Percentiles rank a stretch among this genome's conserved stretches.
Conservation (phyloP, 805 yeast genomes). For the Candida tammaniensis region DNA sequence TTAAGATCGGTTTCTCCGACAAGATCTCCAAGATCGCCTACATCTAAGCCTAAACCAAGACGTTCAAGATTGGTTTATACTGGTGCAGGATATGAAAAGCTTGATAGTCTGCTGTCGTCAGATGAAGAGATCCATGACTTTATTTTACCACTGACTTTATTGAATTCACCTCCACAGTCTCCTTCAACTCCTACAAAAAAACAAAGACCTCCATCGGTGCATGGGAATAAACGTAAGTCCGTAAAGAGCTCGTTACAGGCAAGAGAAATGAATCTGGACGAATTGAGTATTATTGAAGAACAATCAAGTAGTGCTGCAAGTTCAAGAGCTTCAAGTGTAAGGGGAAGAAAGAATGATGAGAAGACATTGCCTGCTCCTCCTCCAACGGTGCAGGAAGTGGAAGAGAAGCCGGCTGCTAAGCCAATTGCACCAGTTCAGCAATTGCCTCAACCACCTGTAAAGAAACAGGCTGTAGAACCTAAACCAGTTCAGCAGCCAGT, state of each 20-base stretch:
- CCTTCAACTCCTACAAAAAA: constrained; percentile 7
- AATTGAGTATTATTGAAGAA: constrained; percentile 43
- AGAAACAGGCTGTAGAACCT: no score
- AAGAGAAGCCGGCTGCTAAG: background rate
- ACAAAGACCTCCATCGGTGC: constrained; percentile 27
- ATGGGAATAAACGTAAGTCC: constrained; percentile 23
- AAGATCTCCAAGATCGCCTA: constrained; percentile 5
- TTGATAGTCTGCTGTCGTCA: constrained; percentile 21
- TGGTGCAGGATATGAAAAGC: constrained; percentile 35
- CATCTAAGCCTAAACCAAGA: constrained; percentile 3
- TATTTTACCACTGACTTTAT: background rate
- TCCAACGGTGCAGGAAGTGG: constrained; percentile 1
- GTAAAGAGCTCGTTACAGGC: constrained; percentile 20
- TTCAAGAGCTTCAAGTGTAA: constrained; percentile 31
- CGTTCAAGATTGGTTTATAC: constrained; percentile 22
- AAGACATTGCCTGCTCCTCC: constrained; percentile 14
- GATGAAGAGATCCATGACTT: constrained; percentile 14
- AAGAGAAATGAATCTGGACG: constrained; percentile 26
- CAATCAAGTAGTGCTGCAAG: constrained; percentile 22
- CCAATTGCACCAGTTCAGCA: background rate
- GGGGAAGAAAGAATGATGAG: constrained; percentile 8
- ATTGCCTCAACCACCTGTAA: background rate
- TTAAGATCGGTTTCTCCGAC: constrained; percentile 5
- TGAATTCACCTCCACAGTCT: constrained; percentile 8
- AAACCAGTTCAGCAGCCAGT: background rate